Conservation (phyloP, 2,329 filamentous ascomycete genomes). For the Aspergillus tubingensis region DNA sequence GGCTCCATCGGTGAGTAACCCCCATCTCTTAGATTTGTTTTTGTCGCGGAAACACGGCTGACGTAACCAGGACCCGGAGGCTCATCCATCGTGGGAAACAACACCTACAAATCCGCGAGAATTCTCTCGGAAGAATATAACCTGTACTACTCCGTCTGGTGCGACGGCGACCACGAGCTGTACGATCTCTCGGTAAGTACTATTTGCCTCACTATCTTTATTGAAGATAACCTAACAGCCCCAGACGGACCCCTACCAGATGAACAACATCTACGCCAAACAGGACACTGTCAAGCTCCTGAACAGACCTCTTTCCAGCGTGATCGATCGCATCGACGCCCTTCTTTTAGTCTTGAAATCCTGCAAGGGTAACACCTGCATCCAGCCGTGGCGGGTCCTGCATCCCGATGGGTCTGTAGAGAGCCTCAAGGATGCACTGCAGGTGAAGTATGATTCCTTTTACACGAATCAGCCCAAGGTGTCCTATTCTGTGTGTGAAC, state of each 20-base stretch:
- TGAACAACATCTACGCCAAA: not conserved
- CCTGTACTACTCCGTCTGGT: slow-evolving; percentile 46
- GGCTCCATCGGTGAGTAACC: not conserved
- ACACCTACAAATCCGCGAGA: slow-evolving; percentile 45
- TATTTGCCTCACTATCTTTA: not conserved
- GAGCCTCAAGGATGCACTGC: slow-evolving; percentile 36
- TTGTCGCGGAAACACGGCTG: not conserved
- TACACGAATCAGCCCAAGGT: slow-evolving; percentile 37
- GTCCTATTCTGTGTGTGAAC: slow-evolving; percentile 37
- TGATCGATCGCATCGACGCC: slow-evolving; percentile 7
- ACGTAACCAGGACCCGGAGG: not conserved
- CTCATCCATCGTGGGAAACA: slow-evolving; percentile 29
- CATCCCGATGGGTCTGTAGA: slow-evolving; percentile 35
- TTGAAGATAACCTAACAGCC: not conserved
- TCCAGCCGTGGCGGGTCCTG: slow-evolving; percentile 40
- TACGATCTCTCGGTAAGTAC: slow-evolving; percentile 38
- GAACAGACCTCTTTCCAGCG: not conserved
- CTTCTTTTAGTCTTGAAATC: slow-evolving; percentile 4
- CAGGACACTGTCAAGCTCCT: not conserved
- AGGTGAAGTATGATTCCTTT: slow-evolving; percentile 33
- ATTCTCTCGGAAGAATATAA: slow-evolving; percentile 39
- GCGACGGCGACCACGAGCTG: slow-evolving; percentile 43
- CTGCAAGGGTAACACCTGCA: slow-evolving; percentile 39
- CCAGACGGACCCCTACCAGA: slow-evolving; percentile 7
- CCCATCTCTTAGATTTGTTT: too few species aligned